phyloP scores from a whole-genome alignment of 176 grass and related monocot species.

The Phyllostachys edulis region DNA sequence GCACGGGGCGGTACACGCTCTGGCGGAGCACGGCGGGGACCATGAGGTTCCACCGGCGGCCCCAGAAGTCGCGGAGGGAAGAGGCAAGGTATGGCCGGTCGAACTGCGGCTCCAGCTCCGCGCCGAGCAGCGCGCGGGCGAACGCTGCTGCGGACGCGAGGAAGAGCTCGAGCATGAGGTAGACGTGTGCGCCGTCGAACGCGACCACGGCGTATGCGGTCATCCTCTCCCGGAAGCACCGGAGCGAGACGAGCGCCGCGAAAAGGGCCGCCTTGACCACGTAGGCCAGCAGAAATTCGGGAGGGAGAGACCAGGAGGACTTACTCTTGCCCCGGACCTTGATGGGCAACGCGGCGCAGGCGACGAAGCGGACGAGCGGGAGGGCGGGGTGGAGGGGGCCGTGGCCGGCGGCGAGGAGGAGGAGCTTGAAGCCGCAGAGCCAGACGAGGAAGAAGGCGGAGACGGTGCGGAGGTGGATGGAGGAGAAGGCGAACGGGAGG shows the following conservation, averaged over 20 bases:
- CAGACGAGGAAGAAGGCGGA: no score
- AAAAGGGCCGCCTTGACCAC: slow-evolving; percentile 51
- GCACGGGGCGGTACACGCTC: slow-evolving; percentile 56
- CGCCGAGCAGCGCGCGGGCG: slow-evolving; percentile 27
- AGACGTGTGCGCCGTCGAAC: slow-evolving; percentile 36
- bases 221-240: slow-evolving; percentile 15
- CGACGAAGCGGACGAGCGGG: slow-evolving; percentile 42
- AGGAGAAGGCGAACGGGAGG: no score
- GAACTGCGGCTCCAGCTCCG: slow-evolving; percentile 71
- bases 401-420: slow-evolving; percentile 34
- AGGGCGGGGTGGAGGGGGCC: slow-evolving; percentile 55
- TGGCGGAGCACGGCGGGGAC: slow-evolving; percentile 59
- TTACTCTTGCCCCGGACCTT: not conserved
- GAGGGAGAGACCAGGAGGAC: not conserved
- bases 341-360: slow-evolving; percentile 42
- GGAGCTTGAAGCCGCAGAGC: no score
- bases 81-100: slow-evolving; percentile 52
- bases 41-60: slow-evolving; percentile 70
- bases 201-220: slow-evolving; percentile 32
- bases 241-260: slow-evolving; percentile 39
- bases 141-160: slow-evolving; percentile 33
- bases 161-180: slow-evolving; percentile 57
- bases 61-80: slow-evolving; percentile 65
- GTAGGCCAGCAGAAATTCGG: not conserved
- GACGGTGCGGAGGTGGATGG: no score